Percentiles rank a stretch among this genome's conserved stretches.
phyloP scores from a whole-genome alignment of 1,284 basidiomycete species.

The Singerocomus inundabilis region DNA sequence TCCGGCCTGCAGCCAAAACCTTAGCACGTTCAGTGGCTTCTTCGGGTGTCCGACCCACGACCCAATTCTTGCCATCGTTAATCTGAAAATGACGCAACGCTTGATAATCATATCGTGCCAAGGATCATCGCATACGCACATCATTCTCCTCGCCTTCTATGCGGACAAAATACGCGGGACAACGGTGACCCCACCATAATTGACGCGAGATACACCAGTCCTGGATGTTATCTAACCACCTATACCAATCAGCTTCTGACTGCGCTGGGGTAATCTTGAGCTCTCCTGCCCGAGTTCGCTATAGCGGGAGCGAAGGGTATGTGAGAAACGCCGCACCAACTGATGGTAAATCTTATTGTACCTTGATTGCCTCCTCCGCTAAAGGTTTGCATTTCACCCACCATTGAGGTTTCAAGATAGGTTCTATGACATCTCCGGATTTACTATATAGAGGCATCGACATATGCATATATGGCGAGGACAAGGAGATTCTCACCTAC shows the following conservation, averaged over 20 bases:
- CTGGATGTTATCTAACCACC: conserved; percentile 95
- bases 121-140: conserved; percentile 42
- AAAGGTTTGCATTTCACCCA: conserved; percentile 96
- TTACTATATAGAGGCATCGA: conserved; percentile 51
- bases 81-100: conserved; percentile 39
- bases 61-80: conserved; percentile 82
- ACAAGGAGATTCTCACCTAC: conserved; percentile 54
- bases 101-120: not conserved
- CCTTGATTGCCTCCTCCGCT: conserved; percentile 88
- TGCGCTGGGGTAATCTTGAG: conserved; percentile 80
- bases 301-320: not conserved
- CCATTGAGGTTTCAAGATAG: conserved; percentile 98
- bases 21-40: conserved; percentile 82
- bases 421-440: conserved; percentile 96
- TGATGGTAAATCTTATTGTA: conserved; percentile 26
- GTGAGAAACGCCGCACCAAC: not conserved
- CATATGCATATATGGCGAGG: not conserved
- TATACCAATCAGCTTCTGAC: conserved; percentile 93
- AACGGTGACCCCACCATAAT: conserved; percentile 99
- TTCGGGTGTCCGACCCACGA: conserved; percentile 81
- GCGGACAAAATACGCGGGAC: conserved; percentile 91
- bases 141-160: conserved; percentile 82
- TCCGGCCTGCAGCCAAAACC: conserved; percentile 66
- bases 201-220: conserved; percentile 99
- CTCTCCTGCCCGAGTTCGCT: conserved; percentile 88